These are phyloP conservation scores for Cladophialophora chaetospira DNA, from an alignment of 2,329 filamentous ascomycete species.

Conservation along the genomic window DNA sequence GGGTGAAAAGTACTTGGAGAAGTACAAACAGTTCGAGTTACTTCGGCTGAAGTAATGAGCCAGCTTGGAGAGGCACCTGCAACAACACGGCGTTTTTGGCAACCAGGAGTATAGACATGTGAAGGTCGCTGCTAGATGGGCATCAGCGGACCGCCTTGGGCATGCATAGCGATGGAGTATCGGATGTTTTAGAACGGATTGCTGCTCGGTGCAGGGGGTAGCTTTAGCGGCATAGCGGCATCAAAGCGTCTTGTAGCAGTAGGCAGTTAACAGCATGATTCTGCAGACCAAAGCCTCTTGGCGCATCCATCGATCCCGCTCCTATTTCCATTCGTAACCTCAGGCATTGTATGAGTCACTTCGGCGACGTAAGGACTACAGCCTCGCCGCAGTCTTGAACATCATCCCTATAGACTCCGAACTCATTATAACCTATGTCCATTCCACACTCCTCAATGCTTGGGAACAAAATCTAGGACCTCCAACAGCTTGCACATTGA, in stretches of 20 bases:
- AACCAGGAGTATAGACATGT: too few species aligned
- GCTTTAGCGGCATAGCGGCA: background rate
- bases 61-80: background rate
- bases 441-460: too few species aligned
- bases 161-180: conserved; percentile 20
- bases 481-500: too few species aligned
- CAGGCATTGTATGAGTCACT: background rate
- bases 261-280: background rate
- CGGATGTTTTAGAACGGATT: conserved; percentile 1
- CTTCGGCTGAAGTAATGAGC: conserved; percentile 57
- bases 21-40: conserved; percentile 76
- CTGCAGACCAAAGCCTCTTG: background rate
- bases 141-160: background rate
- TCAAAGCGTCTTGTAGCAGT: background rate
- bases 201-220: background rate
- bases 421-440: too few species aligned
- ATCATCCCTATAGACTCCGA: background rate
- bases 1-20: conserved; percentile 66
- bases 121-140: background rate
- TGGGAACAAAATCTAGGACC: too few species aligned
- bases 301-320: background rate
- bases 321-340: background rate
- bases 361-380: background rate
- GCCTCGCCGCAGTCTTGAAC: background rate
- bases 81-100: too few species aligned